Conservation (phyloP, 2,329 filamentous ascomycete species). For the Madurella mycetomatis region DNA sequence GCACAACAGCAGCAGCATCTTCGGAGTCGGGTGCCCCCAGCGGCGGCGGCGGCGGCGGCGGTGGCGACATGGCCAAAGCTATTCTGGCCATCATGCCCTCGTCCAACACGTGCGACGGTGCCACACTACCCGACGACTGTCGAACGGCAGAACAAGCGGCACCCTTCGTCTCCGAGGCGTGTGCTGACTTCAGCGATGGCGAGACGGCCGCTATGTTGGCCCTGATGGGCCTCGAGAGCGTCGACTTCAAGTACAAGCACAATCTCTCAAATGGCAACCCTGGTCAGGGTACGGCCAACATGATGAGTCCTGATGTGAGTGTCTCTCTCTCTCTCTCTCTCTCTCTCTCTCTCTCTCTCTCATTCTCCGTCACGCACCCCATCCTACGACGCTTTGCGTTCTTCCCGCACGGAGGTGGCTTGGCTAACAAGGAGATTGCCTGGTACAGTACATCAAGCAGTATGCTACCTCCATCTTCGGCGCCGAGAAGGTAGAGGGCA, state of each 20-base stretch:
- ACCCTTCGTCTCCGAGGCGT: slow-evolving; percentile 50
- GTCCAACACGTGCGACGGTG: slow-evolving; percentile 50
- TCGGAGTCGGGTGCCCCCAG: background rate
- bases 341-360: background rate
- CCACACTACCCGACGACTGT: slow-evolving; percentile 53
- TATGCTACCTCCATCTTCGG: slow-evolving; percentile 43
- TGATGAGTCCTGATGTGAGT: slow-evolving; percentile 36
- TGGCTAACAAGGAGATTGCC: background rate
- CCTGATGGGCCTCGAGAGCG: slow-evolving; percentile 68
- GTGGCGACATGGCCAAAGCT: slow-evolving; percentile 24
- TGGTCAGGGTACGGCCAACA: slow-evolving; percentile 66
- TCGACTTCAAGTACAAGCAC: slow-evolving; percentile 64
- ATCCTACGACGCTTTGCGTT: no score
- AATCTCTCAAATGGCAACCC: slow-evolving; percentile 52
- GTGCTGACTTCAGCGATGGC: slow-evolving; percentile 54
- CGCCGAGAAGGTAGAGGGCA: slow-evolving; percentile 29
- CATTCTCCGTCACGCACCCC: no score
- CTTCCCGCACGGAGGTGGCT: no score
- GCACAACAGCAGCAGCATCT: background rate
- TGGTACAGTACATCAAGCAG: slow-evolving; percentile 23
- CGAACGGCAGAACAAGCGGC: slow-evolving; percentile 60
- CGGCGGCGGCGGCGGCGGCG: background rate
- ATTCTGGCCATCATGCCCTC: slow-evolving; percentile 54
- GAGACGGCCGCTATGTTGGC: slow-evolving; percentile 67
- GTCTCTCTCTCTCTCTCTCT: background rate